Evolutionary conservation across 306 rosid genomes (phyloP).

Genomic region (Lathyrus aphaca): DNA sequence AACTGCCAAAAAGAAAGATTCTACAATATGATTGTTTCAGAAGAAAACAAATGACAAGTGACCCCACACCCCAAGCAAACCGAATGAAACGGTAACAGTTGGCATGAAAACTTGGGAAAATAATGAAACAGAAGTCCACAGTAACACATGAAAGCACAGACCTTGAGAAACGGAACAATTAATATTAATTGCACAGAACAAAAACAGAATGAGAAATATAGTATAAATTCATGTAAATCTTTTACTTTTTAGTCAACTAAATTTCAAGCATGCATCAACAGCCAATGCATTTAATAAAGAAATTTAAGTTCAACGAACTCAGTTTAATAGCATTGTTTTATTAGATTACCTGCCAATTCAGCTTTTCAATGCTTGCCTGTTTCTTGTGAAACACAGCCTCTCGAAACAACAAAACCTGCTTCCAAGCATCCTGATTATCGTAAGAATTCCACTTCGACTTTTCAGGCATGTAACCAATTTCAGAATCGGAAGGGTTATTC

Average conservation of each 20-base stretch:
- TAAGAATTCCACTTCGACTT: conserved; percentile 62
- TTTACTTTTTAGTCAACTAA: conserved; percentile 7
- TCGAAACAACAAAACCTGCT: conserved; percentile 65
- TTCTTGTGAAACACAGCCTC: conserved; percentile 55
- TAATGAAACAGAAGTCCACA: conserved; percentile 13
- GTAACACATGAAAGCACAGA: conserved; percentile 5
- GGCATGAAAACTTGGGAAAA: not conserved
- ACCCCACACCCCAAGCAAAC: conserved; percentile 13
- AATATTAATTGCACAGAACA: conserved; percentile 28
- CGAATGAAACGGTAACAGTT: conserved; percentile 22
- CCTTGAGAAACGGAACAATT: conserved; percentile 21
- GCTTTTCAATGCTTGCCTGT: conserved; percentile 48
- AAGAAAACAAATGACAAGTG: conserved; percentile 22
- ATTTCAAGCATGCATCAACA: conserved; percentile 24
- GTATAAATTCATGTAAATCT: not conserved
- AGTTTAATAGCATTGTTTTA: conserved; percentile 13
- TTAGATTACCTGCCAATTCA: conserved; percentile 61
- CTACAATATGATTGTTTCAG: conserved; percentile 8
- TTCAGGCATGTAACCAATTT: conserved; percentile 58
- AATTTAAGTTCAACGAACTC: conserved; percentile 1
- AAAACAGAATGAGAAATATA: conserved; percentile 10
- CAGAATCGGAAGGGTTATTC: conserved; percentile 64
- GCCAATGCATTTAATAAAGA: not conserved
- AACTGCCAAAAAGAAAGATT: conserved; percentile 17
- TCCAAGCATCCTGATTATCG: conserved; percentile 58